Base-by-base conservation (phyloP, 2,329 filamentous ascomycete species). In the Chrysosporium queenslandicum region DNA sequence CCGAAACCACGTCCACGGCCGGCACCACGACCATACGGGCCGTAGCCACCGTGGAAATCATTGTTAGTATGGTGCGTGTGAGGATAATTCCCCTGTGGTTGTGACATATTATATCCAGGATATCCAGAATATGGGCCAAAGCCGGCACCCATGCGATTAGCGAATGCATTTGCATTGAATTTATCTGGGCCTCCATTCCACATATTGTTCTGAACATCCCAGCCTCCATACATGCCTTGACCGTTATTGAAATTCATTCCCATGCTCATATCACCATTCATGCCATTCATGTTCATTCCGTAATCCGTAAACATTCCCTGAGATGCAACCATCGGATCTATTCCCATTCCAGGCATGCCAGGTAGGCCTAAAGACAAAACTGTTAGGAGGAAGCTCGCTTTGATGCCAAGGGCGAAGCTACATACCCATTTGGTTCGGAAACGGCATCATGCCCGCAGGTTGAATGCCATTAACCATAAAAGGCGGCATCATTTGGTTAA, bases 341-440 rank as follows among this genome's bases (percentile, higher is more conserved):
- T 90, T 67, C 77, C 77, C 83, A 91, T 87, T 64, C 81, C 81
- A 60, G 84, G 74, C 85, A 92, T 90, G 65, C 81, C 86, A 86
- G 59, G 1, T 21, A 58, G 29, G 20, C 48, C 55, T 57, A 40
- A 27, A 32, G 21, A 21, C 14, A 21, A 30, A 41, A 27, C 9
- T 11, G 21, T 47, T 34, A 47, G 42, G n/a, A 30, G 25, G 20
- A 21, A 3, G 4, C n/a, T 45, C 27, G 27, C 11, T 11, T 12
- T 4, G 18, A 36, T 14, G 8, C 9, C 23, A 4, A n/a, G 2
- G 25, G n/a, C 7, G 29, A 11, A n/a, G n/a, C 11, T 11, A 76
- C 86, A 66, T 80, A 96, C 90, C 86, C 86, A 96, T 95, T 81
- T 91, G 88, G 50, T 85, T 85, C 78, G 69, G 85, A 77, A 85